Conservation (phyloP, 2,329 filamentous ascomycete genomes). For the Teratosphaeria viscida region DNA sequence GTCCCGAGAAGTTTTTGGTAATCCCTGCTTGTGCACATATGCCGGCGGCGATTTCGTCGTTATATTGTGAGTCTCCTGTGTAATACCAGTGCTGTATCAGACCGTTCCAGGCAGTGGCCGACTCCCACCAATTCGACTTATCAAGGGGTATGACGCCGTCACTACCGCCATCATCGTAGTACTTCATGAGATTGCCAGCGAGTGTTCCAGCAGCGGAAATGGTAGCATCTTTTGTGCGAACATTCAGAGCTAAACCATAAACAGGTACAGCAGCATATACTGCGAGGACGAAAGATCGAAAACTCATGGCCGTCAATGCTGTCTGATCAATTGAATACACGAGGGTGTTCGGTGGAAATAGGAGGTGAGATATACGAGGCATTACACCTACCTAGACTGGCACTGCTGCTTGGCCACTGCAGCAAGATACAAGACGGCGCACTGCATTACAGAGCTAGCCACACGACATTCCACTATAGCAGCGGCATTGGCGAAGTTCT, state of each 20-base stretch:
- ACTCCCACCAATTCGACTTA: constrained; percentile 34
- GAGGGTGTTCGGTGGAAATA: not conserved
- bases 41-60: constrained; percentile 48
- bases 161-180: constrained; percentile 8
- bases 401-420: not conserved
- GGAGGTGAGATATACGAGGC: not conserved
- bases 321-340: not conserved
- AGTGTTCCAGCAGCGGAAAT: constrained; percentile 1
- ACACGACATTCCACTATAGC: not conserved
- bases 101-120: constrained; percentile 54
- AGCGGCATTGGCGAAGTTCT: no score
- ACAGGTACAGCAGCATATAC: not conserved
- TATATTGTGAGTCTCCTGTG: constrained; percentile 53
- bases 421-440: not conserved
- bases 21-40: constrained; percentile 37
- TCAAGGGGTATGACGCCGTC: not conserved
- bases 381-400: not conserved
- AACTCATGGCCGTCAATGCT: not conserved
- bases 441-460: not conserved
- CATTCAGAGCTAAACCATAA: not conserved
- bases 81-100: constrained; percentile 61
- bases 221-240: not conserved
- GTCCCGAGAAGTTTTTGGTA: not conserved
- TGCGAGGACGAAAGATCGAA: not conserved
- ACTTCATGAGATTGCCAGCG: not conserved